These are phyloP conservation scores for Neckera pumila DNA, from an alignment of 225 moss, liverwort and hornwort species.

Conservation along the genomic window DNA sequence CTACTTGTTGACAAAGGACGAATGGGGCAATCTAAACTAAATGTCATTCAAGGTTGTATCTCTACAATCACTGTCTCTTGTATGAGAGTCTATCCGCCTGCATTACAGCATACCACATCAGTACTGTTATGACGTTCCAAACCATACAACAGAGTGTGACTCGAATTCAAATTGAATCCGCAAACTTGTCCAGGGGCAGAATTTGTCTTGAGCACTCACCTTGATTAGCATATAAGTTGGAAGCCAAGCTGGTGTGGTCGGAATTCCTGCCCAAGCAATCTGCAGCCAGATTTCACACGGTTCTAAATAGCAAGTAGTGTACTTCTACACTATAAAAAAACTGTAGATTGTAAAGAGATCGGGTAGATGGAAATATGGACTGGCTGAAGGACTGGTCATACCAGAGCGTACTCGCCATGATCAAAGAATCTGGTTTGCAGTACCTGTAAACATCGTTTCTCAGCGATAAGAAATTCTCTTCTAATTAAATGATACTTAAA, in stretches of 20 bases:
- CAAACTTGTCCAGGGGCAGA: not conserved
- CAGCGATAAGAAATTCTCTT: not conserved
- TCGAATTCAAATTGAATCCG: not conserved
- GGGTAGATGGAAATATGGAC: not conserved
- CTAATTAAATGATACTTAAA: not conserved
- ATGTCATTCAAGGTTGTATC: not conserved
- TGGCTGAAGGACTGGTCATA: conserved; percentile 5
- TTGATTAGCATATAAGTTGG: conserved; percentile 87
- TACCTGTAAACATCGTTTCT: conserved; percentile 36
- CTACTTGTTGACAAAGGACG: not conserved
- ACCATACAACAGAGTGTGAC: not conserved
- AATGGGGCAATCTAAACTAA: not conserved
- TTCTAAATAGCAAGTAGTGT: not conserved
- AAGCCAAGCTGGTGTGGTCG: conserved; percentile 93
- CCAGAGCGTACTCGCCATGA: conserved; percentile 95
- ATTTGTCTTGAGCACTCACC: conserved; percentile 16
- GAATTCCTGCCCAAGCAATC: conserved; percentile 91
- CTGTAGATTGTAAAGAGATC: not conserved
- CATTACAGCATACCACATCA: not conserved
- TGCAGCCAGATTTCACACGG: conserved; percentile 11
- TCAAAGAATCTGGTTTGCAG: conserved; percentile 69
- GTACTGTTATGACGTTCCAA: not conserved
- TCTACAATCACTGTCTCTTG: conserved; percentile 16
- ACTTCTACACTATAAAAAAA: not conserved
- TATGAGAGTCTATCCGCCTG: conserved; percentile 49